phyloP scores from a whole-genome alignment of 1,284 basidiomycete genomes.

The Cutaneotrichosporon sp. region DNA sequence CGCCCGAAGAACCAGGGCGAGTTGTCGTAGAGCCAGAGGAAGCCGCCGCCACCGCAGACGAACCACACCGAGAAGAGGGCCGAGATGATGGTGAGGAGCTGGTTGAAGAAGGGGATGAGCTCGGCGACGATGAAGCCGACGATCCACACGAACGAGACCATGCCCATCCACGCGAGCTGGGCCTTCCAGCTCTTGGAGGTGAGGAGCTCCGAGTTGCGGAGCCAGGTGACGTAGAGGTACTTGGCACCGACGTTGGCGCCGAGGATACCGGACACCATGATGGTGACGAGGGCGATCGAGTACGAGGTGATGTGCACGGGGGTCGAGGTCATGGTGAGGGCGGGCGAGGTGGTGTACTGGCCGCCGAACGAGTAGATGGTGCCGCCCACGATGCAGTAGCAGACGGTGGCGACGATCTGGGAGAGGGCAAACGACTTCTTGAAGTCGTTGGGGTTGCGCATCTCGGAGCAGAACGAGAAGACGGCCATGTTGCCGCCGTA shows the following conservation, averaged over 20 bases:
- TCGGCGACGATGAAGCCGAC: constrained; percentile 45
- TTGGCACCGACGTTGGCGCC: constrained; percentile 47
- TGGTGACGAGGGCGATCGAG: constrained; percentile 42
- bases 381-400: constrained; percentile 42
- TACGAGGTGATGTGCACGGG: constrained; percentile 41
- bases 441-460: constrained; percentile 46
- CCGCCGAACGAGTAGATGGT: constrained; percentile 45
- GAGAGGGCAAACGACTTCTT: constrained; percentile 47
- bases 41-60: constrained; percentile 41
- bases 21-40: constrained; percentile 45
- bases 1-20: constrained; percentile 30
- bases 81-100: constrained; percentile 47
- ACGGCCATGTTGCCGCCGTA: constrained; percentile 48
- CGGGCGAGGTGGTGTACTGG: constrained; percentile 44
- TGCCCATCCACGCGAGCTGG: constrained; percentile 39
- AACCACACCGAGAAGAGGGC: constrained; percentile 48
- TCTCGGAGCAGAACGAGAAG: constrained; percentile 48
- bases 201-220: constrained; percentile 39
- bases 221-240: constrained; percentile 41
- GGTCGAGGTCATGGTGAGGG: constrained; percentile 42
- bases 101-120: constrained; percentile 51
- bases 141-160: constrained; percentile 43
- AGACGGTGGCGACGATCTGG: constrained; percentile 32
- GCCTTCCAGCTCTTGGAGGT: constrained; percentile 38
- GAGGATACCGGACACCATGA: constrained; percentile 48